These are phyloP conservation scores for Gautieria morchelliformis DNA, from an alignment of 768 basidiomycete species.

Conservation along the genomic window DNA sequence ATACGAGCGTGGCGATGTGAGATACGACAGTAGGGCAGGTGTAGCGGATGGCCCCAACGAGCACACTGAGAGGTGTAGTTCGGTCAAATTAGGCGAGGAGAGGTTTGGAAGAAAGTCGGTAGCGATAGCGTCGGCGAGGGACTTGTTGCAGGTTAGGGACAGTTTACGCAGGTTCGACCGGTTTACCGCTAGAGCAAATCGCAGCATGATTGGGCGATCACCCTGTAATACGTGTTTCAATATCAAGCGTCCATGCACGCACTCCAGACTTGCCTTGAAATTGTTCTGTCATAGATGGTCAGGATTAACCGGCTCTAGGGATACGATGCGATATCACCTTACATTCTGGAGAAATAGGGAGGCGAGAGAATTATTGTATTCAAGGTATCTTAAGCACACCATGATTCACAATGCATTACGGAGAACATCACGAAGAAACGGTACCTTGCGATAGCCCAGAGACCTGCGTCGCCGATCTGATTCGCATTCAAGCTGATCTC, in stretches of 20 bases:
- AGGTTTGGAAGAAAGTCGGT: conserved; percentile 41
- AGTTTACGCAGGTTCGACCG: conserved; percentile 41
- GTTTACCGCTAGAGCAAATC: conserved; percentile 44
- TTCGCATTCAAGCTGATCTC: conserved; percentile 54
- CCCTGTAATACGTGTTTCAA: conserved; percentile 29
- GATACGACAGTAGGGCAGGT: conserved; percentile 35
- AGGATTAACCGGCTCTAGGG: background rate
- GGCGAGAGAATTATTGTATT: conserved; percentile 34
- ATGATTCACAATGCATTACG: background rate
- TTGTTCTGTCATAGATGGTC: conserved; percentile 9
- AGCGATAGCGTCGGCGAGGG: conserved; percentile 42
- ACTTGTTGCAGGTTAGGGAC: conserved; percentile 39
- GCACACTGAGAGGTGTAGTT: conserved; percentile 47
- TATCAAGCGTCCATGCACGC: conserved; percentile 16
- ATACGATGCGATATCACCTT: conserved; percentile 15
- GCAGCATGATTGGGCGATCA: conserved; percentile 24
- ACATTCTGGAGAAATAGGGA: conserved; percentile 52
- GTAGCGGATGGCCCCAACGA: conserved; percentile 34
- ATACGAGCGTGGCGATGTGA: conserved; percentile 35
- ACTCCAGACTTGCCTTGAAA: conserved; percentile 8
- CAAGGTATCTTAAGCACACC: conserved; percentile 30
- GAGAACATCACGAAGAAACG: background rate
- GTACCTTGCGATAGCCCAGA: conserved; percentile 35
- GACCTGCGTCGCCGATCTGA: conserved; percentile 42
- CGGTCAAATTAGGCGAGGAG: conserved; percentile 36